Evolutionary conservation across 1,284 basidiomycete genomes (phyloP).

Genomic region (Coniferiporia sulphurascens): DNA sequence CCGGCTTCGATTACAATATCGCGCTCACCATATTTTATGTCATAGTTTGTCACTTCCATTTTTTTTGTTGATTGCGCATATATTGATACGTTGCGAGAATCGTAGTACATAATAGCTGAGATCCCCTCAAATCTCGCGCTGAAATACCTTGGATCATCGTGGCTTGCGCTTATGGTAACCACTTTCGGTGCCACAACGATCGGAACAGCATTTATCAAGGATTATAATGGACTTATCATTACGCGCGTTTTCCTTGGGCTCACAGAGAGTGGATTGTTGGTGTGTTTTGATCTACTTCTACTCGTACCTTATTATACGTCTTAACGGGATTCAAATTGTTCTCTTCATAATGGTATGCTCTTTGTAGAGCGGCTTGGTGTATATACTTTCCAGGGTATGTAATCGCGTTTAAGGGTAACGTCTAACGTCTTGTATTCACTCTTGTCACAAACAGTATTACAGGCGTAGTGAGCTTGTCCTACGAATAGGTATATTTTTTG

Average conservation of each 20-base stretch:
- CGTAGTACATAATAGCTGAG: slow-evolving; percentile 18
- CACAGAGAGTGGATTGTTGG: slow-evolving; percentile 28
- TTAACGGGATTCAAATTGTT: no score
- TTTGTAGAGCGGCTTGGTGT: slow-evolving; percentile 18
- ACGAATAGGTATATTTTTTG: slow-evolving; percentile 41
- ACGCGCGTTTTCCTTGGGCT: slow-evolving; percentile 30
- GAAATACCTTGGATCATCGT: slow-evolving; percentile 22
- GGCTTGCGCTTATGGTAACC: slow-evolving; percentile 20
- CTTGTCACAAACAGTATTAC: slow-evolving; percentile 34
- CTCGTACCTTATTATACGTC: background rate
- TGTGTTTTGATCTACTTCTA: slow-evolving; percentile 2
- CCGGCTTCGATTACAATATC: slow-evolving; percentile 40
- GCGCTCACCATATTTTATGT: slow-evolving; percentile 24
- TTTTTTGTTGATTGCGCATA: slow-evolving; percentile 22
- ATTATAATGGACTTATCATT: slow-evolving; percentile 26
- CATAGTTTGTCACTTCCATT: slow-evolving; percentile 1
- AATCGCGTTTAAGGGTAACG: background rate
- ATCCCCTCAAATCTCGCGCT: slow-evolving; percentile 22
- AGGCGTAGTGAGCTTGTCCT: slow-evolving; percentile 39
- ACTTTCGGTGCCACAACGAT: slow-evolving; percentile 24
- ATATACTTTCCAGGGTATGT: slow-evolving; percentile 16
- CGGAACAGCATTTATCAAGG: slow-evolving; percentile 27
- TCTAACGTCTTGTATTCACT: background rate
- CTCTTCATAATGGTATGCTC: no score
- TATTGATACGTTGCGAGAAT: background rate